A percentile compares a stretch with the other conserved stretches of the same genome.
Conservation (phyloP, 768 basidiomycete genomes). For the Hygrophorus pudorinus region DNA sequence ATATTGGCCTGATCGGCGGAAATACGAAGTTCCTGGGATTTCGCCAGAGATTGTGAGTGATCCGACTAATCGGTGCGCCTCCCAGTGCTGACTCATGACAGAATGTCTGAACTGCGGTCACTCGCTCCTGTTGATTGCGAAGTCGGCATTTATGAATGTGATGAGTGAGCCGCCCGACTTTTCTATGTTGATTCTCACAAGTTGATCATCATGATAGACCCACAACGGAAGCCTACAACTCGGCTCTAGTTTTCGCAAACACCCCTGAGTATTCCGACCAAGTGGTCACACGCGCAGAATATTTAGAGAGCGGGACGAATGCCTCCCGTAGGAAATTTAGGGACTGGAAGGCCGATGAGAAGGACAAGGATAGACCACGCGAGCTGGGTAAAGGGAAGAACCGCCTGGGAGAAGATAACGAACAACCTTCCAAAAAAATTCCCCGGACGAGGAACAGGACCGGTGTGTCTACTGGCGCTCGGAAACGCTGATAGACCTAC, state of each 20-base stretch:
- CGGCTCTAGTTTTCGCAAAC: constrained; percentile 49
- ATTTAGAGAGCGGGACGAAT: constrained; percentile 71
- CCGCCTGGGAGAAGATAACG: constrained; percentile 14
- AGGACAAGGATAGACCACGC: constrained; percentile 22
- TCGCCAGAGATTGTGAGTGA: constrained; percentile 60
- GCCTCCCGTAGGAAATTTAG: constrained; percentile 69
- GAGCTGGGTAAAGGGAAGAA: constrained; percentile 21
- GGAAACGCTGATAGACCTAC: constrained; percentile 1
- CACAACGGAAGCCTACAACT: constrained; percentile 53
- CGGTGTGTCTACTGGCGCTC: constrained; percentile 1
- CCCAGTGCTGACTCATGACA: constrained; percentile 17
- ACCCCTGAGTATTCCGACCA: constrained; percentile 38
- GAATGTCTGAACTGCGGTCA: constrained; percentile 62
- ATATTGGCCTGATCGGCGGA: constrained; percentile 87
- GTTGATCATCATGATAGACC: constrained; percentile 32
- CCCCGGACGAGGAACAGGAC: constrained; percentile 6
- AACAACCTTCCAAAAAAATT: constrained; percentile 3
- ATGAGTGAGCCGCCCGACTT: constrained; percentile 45
- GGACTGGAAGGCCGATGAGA: constrained; percentile 43
- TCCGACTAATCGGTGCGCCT: constrained; percentile 1
- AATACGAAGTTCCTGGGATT: constrained; percentile 70
- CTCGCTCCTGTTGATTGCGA: constrained; percentile 78
- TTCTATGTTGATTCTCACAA: background rate
- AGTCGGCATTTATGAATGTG: constrained; percentile 60
- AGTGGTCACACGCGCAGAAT: constrained; percentile 72